Evolutionary conservation across 2,329 filamentous ascomycete species (phyloP).

Genomic region (Tothia fuscella): DNA sequence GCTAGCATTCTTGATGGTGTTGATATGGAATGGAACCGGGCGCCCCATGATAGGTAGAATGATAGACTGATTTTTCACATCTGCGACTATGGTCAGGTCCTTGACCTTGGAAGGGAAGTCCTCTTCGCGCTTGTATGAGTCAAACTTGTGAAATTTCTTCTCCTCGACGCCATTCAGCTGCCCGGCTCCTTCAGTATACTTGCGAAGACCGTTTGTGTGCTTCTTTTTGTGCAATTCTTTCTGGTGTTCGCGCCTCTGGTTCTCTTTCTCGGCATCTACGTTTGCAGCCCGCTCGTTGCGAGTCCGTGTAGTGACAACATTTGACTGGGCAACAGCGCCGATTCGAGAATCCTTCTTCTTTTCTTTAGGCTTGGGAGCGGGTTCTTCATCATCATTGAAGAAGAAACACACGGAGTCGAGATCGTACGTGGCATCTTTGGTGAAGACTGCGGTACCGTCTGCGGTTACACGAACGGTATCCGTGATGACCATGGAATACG

Average conservation of each 20-base stretch:
- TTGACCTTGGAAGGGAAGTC: constrained; percentile 75
- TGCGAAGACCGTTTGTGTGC: constrained; percentile 72
- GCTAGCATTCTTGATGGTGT: constrained; percentile 97
- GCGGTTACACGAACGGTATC: constrained; percentile 85
- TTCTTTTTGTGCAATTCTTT: constrained; percentile 81
- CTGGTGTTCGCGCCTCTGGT: constrained; percentile 78
- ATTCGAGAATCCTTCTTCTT: constrained; percentile 78
- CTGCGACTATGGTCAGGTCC: constrained; percentile 81
- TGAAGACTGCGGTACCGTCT: constrained; percentile 76
- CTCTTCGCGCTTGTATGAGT: constrained; percentile 97
- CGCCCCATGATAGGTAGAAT: constrained; percentile 95
- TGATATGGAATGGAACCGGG: constrained; percentile 94
- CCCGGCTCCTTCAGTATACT: constrained; percentile 75
- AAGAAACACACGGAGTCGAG: constrained; percentile 95
- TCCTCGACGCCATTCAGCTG: constrained; percentile 82
- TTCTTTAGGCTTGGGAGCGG: constrained; percentile 68
- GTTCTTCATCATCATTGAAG: constrained; percentile 91
- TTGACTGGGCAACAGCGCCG: constrained; percentile 81
- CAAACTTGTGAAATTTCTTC: constrained; percentile 98
- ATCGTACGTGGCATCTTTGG: constrained; percentile 80
- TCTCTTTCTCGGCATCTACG: constrained; percentile 80
- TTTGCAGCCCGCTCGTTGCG: constrained; percentile 84
- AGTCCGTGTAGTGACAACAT: constrained; percentile 87
- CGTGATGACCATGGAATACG: constrained; percentile 79
- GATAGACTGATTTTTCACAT: constrained; percentile 79